These are phyloP conservation scores for Kluyveromyces marxianus DNA, from an alignment of 1,139 yeast species.

Conservation along the genomic window DNA sequence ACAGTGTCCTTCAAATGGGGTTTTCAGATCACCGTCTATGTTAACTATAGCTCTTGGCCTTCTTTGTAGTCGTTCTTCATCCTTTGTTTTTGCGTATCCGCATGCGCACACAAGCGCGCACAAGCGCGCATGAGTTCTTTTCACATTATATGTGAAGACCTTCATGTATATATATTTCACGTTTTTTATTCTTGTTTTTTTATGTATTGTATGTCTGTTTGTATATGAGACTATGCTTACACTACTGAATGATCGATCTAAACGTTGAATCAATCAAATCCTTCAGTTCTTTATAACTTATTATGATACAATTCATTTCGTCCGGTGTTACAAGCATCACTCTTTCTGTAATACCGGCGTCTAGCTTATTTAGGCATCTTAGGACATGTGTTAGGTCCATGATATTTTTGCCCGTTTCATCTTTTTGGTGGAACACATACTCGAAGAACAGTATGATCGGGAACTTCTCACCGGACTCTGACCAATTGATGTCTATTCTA, in stretches of 20 bases:
- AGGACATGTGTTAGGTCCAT: conserved; percentile 80
- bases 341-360: conserved; percentile 85
- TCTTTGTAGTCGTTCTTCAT: too few relatives aligned
- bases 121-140: too few relatives aligned
- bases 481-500: conserved; percentile 51
- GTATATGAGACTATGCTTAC: background rate
- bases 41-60: too few relatives aligned
- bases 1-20: too few relatives aligned
- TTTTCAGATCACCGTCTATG: too few relatives aligned
- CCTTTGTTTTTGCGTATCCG: too few relatives aligned
- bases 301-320: conserved; percentile 72
- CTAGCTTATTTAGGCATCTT: conserved; percentile 74
- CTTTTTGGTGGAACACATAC: conserved; percentile 76
- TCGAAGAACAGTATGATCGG: conserved; percentile 75
- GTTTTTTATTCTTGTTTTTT: background rate
- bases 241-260: conserved; percentile 41
- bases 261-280: conserved; percentile 68
- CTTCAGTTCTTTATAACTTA: conserved; percentile 72
- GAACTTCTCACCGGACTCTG: conserved; percentile 69
- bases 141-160: too few relatives aligned
- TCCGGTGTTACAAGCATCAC: conserved; percentile 73
- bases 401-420: conserved; percentile 69
- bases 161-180: background rate
- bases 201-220: background rate
- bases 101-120: too few relatives aligned